Conservation (phyloP, 2,329 filamentous ascomycete species). For the Zasmidium angulare region DNA sequence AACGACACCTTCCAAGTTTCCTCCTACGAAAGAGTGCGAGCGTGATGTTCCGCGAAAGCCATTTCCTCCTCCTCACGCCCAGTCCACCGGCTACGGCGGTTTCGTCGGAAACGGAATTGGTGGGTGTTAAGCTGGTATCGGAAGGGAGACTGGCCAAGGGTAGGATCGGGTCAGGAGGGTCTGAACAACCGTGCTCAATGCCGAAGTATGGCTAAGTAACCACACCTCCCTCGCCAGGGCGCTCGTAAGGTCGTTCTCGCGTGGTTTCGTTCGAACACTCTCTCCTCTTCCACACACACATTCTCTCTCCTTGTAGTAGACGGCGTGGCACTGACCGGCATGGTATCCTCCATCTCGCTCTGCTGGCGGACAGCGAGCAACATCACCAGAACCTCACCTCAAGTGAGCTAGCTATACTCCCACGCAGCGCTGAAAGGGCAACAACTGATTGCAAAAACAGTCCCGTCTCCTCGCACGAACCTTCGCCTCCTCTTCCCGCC, state of each 20-base stretch:
- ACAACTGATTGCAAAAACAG: slow-evolving; percentile 6
- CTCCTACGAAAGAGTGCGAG: neutral
- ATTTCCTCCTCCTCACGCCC: neutral
- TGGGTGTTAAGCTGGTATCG: neutral
- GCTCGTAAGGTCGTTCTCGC: neutral
- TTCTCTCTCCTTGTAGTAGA: too few relatives aligned
- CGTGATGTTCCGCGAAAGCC: neutral
- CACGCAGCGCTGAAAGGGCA: neutral
- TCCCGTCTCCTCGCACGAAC: slow-evolving; percentile 22
- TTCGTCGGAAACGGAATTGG: neutral
- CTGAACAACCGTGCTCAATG: neutral
- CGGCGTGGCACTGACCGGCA: neutral
- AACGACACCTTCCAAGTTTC: neutral
- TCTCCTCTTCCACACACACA: neutral
- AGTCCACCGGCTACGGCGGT: neutral
- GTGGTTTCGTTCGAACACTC: neutral
- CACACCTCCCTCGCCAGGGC: neutral
- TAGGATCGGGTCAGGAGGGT: neutral
- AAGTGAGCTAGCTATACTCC: slow-evolving; percentile 4
- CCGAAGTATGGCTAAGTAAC: neutral
- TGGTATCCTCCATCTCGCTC: slow-evolving; percentile 21
- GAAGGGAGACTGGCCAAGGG: neutral
- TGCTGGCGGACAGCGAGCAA: slow-evolving; percentile 25
- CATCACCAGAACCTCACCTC: slow-evolving; percentile 20
- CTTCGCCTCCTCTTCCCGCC: slow-evolving; percentile 24